Evolutionary conservation across 164 flowering plant species (phyloP).

Genomic region (Dillenia turbinata): DNA sequence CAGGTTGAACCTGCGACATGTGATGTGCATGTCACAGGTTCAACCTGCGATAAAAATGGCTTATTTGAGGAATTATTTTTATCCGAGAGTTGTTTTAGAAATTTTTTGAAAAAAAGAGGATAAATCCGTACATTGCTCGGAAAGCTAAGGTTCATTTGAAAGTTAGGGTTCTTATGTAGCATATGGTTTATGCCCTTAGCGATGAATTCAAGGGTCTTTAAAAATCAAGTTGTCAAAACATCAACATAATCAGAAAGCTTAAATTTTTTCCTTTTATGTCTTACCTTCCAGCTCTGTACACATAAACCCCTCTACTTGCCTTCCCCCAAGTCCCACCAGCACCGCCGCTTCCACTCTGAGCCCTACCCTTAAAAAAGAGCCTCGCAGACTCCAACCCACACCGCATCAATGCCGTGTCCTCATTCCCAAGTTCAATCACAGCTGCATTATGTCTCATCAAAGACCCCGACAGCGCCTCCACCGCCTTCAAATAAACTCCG

Average conservation of each 20-base stretch:
- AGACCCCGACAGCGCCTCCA: constrained; percentile 75
- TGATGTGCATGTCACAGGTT: too few species aligned
- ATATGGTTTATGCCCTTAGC: too few species aligned
- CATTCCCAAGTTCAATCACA: constrained; percentile 64
- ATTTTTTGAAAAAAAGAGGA: too few species aligned
- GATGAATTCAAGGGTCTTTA: too few species aligned
- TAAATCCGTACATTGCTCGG: too few species aligned
- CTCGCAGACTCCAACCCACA: constrained; percentile 75
- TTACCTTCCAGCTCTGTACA: constrained; percentile 91
- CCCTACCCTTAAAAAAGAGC: constrained; percentile 52
- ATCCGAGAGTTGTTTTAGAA: too few species aligned
- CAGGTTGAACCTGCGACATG: too few species aligned
- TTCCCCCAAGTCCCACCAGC: constrained; percentile 33
- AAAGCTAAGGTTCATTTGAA: too few species aligned
- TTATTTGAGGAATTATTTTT: too few species aligned
- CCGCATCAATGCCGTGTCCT: constrained; percentile 64
- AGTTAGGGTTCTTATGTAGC: too few species aligned
- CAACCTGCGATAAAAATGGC: too few species aligned
- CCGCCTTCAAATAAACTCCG: constrained; percentile 48
- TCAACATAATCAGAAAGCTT: background rate
- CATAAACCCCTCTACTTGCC: constrained; percentile 55
- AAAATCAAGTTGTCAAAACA: background rate
- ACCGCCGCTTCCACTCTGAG: constrained; percentile 18
- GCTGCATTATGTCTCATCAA: constrained; percentile 78
- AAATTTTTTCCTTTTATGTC: background rate